Evolutionary conservation across 139 green algal species (phyloP).

Genomic region (Chlamydomonas applanata): DNA sequence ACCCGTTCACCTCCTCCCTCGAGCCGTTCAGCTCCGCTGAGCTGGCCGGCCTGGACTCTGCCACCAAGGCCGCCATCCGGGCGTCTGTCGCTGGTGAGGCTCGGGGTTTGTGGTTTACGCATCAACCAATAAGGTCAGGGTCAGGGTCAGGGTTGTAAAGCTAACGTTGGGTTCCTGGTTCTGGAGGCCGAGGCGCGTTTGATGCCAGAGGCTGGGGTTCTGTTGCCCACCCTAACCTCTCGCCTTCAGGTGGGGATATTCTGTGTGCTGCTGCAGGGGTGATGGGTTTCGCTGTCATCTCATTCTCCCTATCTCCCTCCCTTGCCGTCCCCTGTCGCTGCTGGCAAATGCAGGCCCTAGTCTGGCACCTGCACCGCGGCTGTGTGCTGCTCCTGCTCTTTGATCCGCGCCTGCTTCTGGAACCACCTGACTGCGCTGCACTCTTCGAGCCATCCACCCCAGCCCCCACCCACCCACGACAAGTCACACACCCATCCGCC

Average conservation of each 20-base stretch:
- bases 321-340: too few species aligned
- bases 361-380: too few species aligned
- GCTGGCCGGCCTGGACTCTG: not conserved
- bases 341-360: too few species aligned
- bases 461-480: too few species aligned
- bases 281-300: too few species aligned
- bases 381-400: too few species aligned
- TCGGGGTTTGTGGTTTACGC: not conserved
- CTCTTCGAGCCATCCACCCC: too few species aligned
- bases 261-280: too few species aligned
- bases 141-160: not conserved
- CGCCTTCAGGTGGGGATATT: not conserved
- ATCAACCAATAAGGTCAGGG: not conserved
- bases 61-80: slow-evolving; percentile 5
- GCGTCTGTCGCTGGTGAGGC: not conserved
- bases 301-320: too few species aligned
- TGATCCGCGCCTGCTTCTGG: too few species aligned
- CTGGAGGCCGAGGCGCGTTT: not conserved
- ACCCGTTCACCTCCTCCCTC: not conserved
- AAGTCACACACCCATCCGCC: too few species aligned
- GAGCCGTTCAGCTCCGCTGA: not conserved
- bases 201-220: not conserved
- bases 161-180: not conserved
- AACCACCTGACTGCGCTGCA: slow-evolving; percentile 24
- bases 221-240: not conserved